phyloP scores from a whole-genome alignment of 2,329 filamentous ascomycete genomes.

The Neopestalotiopsis sp. region DNA sequence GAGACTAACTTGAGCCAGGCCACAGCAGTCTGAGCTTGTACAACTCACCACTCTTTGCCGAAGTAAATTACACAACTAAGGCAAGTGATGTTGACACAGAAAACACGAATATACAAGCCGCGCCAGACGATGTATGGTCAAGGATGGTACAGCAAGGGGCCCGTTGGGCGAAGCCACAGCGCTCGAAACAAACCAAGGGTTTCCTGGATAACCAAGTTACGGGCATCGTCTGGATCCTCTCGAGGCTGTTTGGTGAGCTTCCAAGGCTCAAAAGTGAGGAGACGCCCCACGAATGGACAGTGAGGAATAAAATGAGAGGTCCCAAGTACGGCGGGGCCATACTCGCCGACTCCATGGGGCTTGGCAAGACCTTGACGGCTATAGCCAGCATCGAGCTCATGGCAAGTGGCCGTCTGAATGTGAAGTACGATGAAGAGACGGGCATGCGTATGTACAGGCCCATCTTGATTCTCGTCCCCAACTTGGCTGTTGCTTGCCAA shows the following conservation, averaged over 20 bases:
- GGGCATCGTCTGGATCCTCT: constrained; percentile 36
- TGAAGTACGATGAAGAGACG: not conserved
- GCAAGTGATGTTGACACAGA: not conserved
- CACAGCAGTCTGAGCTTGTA: constrained; percentile 28
- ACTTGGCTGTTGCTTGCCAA: constrained; percentile 30
- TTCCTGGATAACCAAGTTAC: constrained; percentile 35
- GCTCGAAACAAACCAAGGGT: constrained; percentile 21
- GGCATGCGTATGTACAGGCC: constrained; percentile 26
- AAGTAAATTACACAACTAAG: constrained; percentile 18
- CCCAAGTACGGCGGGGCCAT: constrained; percentile 11
- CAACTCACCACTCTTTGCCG: constrained; percentile 30
- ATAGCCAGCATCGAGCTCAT: constrained; percentile 16
- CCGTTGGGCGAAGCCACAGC: not conserved
- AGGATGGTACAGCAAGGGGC: too few species aligned
- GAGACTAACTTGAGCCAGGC: not conserved
- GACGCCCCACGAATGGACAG: not conserved
- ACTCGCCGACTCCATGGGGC: constrained; percentile 17
- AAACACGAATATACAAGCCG: too few species aligned
- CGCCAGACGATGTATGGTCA: not conserved
- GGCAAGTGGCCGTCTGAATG: not conserved
- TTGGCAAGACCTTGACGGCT: constrained; percentile 14
- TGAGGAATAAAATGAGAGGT: not conserved
- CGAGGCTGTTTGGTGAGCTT: constrained; percentile 32
- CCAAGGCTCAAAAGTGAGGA: constrained; percentile 21
- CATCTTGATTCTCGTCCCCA: constrained; percentile 32